These are phyloP conservation scores for Suillus weaverae DNA, from an alignment of 768 basidiomycete genomes.

Conservation along the genomic window DNA sequence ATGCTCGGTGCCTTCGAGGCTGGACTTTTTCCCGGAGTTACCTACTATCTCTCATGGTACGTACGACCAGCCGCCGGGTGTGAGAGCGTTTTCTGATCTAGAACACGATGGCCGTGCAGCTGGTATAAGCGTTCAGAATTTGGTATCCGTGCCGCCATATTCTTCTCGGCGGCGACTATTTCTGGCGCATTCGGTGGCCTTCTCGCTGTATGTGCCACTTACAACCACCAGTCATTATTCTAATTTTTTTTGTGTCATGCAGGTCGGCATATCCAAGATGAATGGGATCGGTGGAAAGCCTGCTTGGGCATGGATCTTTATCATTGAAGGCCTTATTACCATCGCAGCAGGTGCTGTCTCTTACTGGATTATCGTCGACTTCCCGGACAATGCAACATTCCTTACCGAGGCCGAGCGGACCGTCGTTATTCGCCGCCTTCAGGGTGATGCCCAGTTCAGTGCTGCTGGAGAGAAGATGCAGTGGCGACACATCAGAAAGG, in stretches of 20 bases:
- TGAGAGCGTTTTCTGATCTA: constrained; percentile 34
- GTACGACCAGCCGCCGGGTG: constrained; percentile 17
- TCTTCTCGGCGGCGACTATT: constrained; percentile 77
- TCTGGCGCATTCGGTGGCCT: constrained; percentile 83
- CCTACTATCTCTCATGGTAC: constrained; percentile 73
- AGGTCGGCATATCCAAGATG: constrained; percentile 71
- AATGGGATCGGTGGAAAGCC: constrained; percentile 67
- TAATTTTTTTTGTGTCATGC: neutral
- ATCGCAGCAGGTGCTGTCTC: constrained; percentile 64
- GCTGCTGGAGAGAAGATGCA: constrained; percentile 66
- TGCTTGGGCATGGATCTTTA: constrained; percentile 75
- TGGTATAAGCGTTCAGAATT: constrained; percentile 77
- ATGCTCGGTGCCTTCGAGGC: constrained; percentile 73
- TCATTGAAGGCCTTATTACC: constrained; percentile 68
- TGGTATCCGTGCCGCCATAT: constrained; percentile 61
- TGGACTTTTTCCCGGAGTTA: constrained; percentile 44
- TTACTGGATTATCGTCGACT: constrained; percentile 81
- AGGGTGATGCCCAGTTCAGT: constrained; percentile 68
- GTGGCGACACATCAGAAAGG: constrained; percentile 57
- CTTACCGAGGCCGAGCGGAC: constrained; percentile 70
- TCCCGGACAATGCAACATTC: constrained; percentile 80
- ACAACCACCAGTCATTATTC: neutral
- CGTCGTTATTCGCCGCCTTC: constrained; percentile 62
- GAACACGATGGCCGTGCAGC: constrained; percentile 22
- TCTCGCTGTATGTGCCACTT: constrained; percentile 50